Evolutionary conservation across 2,329 filamentous ascomycete genomes (phyloP).

Genomic region (Cladosporium sp.): DNA sequence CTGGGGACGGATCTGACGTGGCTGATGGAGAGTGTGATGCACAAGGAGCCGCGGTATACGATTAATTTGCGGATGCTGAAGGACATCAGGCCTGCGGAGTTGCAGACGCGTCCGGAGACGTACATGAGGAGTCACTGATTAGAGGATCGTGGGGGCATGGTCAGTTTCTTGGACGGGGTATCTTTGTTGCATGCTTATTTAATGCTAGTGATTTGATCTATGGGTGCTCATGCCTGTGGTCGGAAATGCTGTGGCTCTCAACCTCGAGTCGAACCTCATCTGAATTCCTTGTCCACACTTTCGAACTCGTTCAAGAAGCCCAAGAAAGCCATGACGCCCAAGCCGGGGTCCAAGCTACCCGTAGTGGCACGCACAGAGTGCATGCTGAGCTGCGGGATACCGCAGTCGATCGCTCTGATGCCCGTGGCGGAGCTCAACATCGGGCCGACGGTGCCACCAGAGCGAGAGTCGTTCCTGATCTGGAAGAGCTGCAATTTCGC

Average conservation of each 20-base stretch:
- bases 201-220: no score
- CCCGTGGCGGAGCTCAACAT: constrained; percentile 78
- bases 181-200: background rate
- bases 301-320: constrained; percentile 85
- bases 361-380: constrained; percentile 87
- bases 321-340: constrained; percentile 83
- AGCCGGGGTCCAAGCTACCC: constrained; percentile 74
- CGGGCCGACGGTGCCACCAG: constrained; percentile 91
- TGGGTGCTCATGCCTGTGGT: no score
- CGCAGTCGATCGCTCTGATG: constrained; percentile 76
- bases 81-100: constrained; percentile 19
- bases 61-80: constrained; percentile 26
- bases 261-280: constrained; percentile 13
- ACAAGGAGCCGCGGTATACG: constrained; percentile 14
- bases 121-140: constrained; percentile 15
- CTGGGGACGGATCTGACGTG: constrained; percentile 18
- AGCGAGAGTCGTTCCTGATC: constrained; percentile 85
- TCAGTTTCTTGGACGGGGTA: background rate
- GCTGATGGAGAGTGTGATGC: constrained; percentile 14
- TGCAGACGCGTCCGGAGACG: constrained; percentile 14
- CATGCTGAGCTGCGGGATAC: constrained; percentile 89
- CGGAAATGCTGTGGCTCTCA: no score
- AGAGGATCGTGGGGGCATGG: background rate
- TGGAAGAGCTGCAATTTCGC: constrained; percentile 80
- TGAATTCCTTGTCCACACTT: constrained; percentile 75